Evolutionary conservation across 371 early-diverging fungal genomes (phyloP).

Genomic region (Mucor velutinosus): DNA sequence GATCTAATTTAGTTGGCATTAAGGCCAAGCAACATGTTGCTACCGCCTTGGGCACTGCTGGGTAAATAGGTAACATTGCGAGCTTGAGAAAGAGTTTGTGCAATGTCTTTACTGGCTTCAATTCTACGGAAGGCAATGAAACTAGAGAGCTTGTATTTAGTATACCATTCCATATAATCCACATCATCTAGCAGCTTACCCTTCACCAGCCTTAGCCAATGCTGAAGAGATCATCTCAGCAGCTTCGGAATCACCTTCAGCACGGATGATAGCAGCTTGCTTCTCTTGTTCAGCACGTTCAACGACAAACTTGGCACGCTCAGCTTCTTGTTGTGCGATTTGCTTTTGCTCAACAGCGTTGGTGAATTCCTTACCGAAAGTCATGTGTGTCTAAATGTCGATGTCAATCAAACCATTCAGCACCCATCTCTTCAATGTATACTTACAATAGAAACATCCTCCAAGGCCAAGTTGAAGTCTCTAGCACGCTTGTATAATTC

Average conservation of each 20-base stretch:
- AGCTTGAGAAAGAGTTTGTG: constrained; percentile 82
- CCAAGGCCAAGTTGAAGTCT: constrained; percentile 94
- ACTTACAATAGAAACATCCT: constrained; percentile 96
- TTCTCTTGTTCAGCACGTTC: constrained; percentile 97
- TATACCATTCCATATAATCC: neutral
- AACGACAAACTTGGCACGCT: constrained; percentile 93
- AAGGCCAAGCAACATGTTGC: constrained; percentile 61
- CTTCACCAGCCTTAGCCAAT: constrained; percentile 86
- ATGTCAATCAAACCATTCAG: neutral
- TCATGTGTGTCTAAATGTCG: constrained; percentile 83
- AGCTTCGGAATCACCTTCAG: constrained; percentile 96
- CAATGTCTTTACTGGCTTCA: constrained; percentile 97
- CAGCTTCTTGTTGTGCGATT: constrained; percentile 97
- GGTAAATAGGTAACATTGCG: constrained; percentile 95
- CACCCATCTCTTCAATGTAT: neutral
- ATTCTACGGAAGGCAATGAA: constrained; percentile 96
- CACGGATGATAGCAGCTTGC: constrained; percentile 94
- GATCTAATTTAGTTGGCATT: constrained; percentile 18
- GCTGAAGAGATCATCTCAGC: constrained; percentile 89
- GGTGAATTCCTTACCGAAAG: constrained; percentile 97
- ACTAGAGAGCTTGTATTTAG: neutral
- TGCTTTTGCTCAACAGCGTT: constrained; percentile 91
- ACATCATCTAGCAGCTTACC: neutral
- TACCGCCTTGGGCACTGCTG: constrained; percentile 41
- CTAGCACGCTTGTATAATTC: constrained; percentile 92